phyloP scores from a whole-genome alignment of 345 rosid genomes.

The Draba incana region DNA sequence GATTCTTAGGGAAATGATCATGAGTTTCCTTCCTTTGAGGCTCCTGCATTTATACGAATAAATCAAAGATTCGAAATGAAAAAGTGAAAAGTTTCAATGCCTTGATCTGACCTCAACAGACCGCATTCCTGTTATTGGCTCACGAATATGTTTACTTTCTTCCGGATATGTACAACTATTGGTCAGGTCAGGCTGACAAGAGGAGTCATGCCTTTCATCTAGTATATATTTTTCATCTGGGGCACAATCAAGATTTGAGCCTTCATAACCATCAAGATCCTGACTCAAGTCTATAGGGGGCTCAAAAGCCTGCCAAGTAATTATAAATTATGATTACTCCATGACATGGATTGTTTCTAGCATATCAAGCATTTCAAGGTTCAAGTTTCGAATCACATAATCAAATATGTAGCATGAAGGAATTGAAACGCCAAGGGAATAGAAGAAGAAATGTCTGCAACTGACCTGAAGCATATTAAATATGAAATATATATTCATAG shows the following conservation, averaged over 20 bases:
- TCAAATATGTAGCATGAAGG: slow-evolving; percentile 11
- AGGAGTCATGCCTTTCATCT: slow-evolving; percentile 50
- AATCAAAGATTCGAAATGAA: slow-evolving; percentile 28
- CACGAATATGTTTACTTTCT: slow-evolving; percentile 35
- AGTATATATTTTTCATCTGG: slow-evolving; percentile 50
- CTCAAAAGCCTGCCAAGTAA: slow-evolving; percentile 80
- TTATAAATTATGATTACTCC: slow-evolving; percentile 23
- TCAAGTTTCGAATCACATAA: background rate
- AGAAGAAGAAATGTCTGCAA: slow-evolving; percentile 27
- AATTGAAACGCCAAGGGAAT: slow-evolving; percentile 8
- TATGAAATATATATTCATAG: slow-evolving; percentile 75
- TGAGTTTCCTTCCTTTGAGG: slow-evolving; percentile 46
- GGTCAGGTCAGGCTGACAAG: slow-evolving; percentile 48
- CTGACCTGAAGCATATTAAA: slow-evolving; percentile 86
- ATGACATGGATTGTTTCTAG: slow-evolving; percentile 20
- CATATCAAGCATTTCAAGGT: background rate
- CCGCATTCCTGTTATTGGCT: slow-evolving; percentile 36
- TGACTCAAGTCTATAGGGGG: slow-evolving; percentile 97
- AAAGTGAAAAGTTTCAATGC: slow-evolving; percentile 20
- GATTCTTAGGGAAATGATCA: slow-evolving; percentile 37
- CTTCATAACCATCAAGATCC: slow-evolving; percentile 57
- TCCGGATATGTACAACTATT: slow-evolving; percentile 48
- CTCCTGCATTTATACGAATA: slow-evolving; percentile 67
- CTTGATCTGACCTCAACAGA: slow-evolving; percentile 43
- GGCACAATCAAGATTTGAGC: slow-evolving; percentile 47